Evolutionary conservation across 2,329 filamentous ascomycete genomes (phyloP).

Genomic region (Diplodia seriata): DNA sequence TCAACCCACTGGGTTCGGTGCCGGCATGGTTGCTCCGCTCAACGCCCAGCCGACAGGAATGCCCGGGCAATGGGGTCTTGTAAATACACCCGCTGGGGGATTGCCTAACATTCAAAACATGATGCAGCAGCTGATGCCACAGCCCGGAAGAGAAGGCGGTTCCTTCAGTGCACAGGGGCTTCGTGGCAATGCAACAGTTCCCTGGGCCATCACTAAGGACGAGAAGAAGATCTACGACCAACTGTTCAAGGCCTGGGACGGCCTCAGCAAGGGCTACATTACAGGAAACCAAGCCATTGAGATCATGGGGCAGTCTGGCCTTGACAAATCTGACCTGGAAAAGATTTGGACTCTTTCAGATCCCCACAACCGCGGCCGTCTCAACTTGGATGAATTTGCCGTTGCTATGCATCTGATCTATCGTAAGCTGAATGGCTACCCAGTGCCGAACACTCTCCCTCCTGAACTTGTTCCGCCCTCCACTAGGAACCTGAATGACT

Average conservation of each 20-base stretch:
- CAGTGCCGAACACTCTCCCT: constrained; percentile 83
- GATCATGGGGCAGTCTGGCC: constrained; percentile 93
- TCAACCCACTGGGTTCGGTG: constrained; percentile 58
- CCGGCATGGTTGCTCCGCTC: constrained; percentile 69
- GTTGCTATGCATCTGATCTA: constrained; percentile 99
- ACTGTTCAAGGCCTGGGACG: constrained; percentile 96
- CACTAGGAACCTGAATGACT: constrained; percentile 89
- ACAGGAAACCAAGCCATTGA: constrained; percentile 92
- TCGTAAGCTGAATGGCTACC: constrained; percentile 93
- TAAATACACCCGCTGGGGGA: constrained; percentile 88
- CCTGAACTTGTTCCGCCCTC: constrained; percentile 94
- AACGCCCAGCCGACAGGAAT: constrained; percentile 93
- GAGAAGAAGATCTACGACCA: constrained; percentile 97
- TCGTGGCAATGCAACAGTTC: constrained; percentile 91
- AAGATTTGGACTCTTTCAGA: constrained; percentile 94
- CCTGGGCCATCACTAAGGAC: constrained; percentile 98
- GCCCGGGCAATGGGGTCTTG: constrained; percentile 97
- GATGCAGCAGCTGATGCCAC: constrained; percentile 96
- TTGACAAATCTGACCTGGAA: constrained; percentile 89
- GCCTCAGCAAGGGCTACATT: constrained; percentile 89
- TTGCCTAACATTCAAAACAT: constrained; percentile 93
- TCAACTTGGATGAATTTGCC: constrained; percentile 96
- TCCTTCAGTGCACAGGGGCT: constrained; percentile 82
- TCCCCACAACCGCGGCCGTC: constrained; percentile 88
- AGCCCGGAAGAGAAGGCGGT: constrained; percentile 85